These are phyloP conservation scores for Eutypella sp. DNA, from an alignment of 2,329 filamentous ascomycete genomes.

Conservation along the genomic window DNA sequence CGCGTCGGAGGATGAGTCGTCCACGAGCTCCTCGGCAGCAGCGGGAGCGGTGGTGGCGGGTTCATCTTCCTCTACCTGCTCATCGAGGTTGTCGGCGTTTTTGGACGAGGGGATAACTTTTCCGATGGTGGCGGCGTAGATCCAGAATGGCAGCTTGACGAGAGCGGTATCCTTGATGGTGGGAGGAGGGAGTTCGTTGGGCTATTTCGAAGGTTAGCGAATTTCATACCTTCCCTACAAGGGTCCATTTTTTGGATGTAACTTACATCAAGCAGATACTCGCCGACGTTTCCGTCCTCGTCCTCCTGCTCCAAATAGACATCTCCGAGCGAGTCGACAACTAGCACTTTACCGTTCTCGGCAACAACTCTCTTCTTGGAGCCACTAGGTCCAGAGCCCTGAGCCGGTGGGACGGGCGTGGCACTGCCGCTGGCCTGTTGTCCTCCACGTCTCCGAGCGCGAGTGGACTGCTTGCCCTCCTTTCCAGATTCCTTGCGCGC, in stretches of 20 bases:
- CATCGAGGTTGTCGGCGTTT: conserved; percentile 22
- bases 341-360: conserved; percentile 90
- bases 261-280: conserved; percentile 85
- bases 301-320: conserved; percentile 93
- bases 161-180: conserved; percentile 79
- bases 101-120: conserved; percentile 38
- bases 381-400: conserved; percentile 59
- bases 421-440: conserved; percentile 39
- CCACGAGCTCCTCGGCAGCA: conserved; percentile 23
- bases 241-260: too few relatives aligned
- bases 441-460: conserved; percentile 27
- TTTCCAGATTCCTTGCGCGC: conserved; percentile 64
- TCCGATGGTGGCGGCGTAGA: conserved; percentile 55
- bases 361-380: conserved; percentile 83
- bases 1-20: conserved; percentile 40
- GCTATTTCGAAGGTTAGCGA: conserved; percentile 42
- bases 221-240: too few relatives aligned
- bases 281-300: conserved; percentile 75
- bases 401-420: conserved; percentile 50
- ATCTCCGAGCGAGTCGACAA: conserved; percentile 87
- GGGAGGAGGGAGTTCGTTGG: conserved; percentile 72
- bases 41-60: conserved; percentile 13
- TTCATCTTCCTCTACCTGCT: conserved; percentile 32
- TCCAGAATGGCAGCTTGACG: conserved; percentile 70
- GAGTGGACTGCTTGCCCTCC: conserved; percentile 42